Conservation (phyloP, 805 yeast genomes). For the Wickerhamiella alocasiicola region DNA sequence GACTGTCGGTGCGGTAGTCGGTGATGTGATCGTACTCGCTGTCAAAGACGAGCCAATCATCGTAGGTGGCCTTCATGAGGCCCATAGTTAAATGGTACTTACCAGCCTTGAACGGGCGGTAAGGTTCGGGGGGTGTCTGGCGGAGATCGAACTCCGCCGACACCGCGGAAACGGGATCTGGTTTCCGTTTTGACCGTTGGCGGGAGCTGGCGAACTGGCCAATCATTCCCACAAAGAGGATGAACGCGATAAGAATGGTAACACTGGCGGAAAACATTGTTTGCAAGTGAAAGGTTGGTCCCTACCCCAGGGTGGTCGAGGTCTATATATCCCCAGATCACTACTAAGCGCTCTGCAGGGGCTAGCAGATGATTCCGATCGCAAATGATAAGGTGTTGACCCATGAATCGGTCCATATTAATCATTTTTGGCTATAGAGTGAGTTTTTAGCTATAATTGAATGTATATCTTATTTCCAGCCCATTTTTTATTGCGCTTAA, state of each 20-base stretch:
- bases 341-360: too few species aligned
- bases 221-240: constrained; percentile 5
- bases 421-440: too few species aligned
- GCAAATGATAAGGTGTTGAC: too few species aligned
- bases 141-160: constrained; percentile 4
- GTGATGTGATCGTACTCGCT: constrained; percentile 41
- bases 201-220: constrained; percentile 3
- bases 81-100: constrained; percentile 54
- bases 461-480: too few species aligned
- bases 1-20: constrained; percentile 27
- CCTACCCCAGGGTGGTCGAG: too few species aligned
- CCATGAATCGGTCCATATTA: too few species aligned
- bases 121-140: constrained; percentile 17
- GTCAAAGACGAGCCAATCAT: constrained; percentile 52
- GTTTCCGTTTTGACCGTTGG: constrained; percentile 4
- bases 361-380: too few species aligned
- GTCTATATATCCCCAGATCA: too few species aligned
- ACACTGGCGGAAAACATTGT: constrained; percentile 4
- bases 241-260: constrained; percentile 1
- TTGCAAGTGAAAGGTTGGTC: too few species aligned
- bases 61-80: constrained; percentile 35
- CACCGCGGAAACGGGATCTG: constrained; percentile 5
- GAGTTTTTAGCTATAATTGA: too few species aligned
- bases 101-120: constrained; percentile 45
- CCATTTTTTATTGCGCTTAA: too few species aligned